Evolutionary conservation across 345 rosid genomes (phyloP).

Genomic region (Eucalyptus globulus): DNA sequence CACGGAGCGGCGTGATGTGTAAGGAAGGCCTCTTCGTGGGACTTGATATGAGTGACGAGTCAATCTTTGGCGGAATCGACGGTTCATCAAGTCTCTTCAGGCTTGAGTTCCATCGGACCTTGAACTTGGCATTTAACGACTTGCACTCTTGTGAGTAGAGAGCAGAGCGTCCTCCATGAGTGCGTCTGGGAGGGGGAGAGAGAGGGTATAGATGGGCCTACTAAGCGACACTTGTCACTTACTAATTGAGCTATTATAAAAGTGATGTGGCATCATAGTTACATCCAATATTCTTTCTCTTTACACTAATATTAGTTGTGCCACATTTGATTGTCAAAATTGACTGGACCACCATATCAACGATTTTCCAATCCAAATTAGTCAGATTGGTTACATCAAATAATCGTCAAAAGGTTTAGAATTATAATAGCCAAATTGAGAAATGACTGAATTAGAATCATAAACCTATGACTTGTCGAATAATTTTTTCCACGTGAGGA

Average conservation of each 20-base stretch:
- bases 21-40: too few relatives aligned
- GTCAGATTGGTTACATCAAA: too few relatives aligned
- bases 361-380: too few relatives aligned
- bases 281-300: too few relatives aligned
- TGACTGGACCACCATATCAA: rapidly evolving
- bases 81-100: too few relatives aligned
- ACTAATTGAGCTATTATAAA: too few relatives aligned
- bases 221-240: background rate
- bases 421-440: background rate
- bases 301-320: background rate
- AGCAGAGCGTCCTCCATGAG: background rate
- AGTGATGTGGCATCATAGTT: background rate
- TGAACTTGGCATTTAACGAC: too few relatives aligned
- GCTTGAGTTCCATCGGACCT: too few relatives aligned
- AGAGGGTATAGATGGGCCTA: background rate
- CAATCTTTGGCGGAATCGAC: too few relatives aligned
- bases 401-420: too few relatives aligned
- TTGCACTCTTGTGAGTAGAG: too few relatives aligned
- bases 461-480: background rate
- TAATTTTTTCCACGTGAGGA: background rate
- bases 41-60: too few relatives aligned
- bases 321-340: background rate
- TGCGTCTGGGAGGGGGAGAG: background rate
- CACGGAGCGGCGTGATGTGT: background rate
- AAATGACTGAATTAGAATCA: background rate